Conservation (phyloP, 75 land plant genomes). For the Pinus tabuliformis region DNA sequence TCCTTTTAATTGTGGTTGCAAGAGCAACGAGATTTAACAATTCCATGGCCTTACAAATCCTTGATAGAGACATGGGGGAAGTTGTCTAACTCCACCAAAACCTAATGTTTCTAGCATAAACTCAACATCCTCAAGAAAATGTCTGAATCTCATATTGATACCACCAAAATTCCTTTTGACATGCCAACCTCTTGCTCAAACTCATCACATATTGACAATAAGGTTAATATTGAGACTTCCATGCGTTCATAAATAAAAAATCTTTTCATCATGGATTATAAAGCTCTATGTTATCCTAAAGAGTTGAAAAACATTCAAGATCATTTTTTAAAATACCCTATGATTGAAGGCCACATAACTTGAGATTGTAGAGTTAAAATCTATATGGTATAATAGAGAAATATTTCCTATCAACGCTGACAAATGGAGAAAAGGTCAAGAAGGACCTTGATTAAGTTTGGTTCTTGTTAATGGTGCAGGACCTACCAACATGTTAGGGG, state of each 20-base stretch:
- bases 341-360: too few relatives aligned
- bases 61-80: constrained; percentile 53
- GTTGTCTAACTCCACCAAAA: constrained; percentile 60
- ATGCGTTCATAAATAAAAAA: background rate
- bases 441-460: too few relatives aligned
- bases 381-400: too few relatives aligned
- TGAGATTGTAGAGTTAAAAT: too few relatives aligned
- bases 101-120: constrained; percentile 38
- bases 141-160: background rate
- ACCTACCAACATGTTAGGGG: too few relatives aligned
- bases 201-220: too few relatives aligned
- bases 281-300: background rate
- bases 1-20: background rate
- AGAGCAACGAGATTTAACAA: constrained; percentile 56
- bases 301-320: background rate
- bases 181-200: background rate
- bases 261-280: background rate
- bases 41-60: constrained; percentile 48
- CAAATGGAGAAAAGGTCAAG: too few relatives aligned
- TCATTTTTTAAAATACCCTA: background rate
- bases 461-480: too few relatives aligned
- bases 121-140: constrained; percentile 7
- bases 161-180: background rate
- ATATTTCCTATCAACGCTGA: too few relatives aligned
- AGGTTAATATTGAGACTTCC: background rate